Evolutionary conservation across 176 grass and related monocot genomes (phyloP), one percentile per base, ranked within the genome.

Genomic region (Aegilops sharonensis): DNA sequence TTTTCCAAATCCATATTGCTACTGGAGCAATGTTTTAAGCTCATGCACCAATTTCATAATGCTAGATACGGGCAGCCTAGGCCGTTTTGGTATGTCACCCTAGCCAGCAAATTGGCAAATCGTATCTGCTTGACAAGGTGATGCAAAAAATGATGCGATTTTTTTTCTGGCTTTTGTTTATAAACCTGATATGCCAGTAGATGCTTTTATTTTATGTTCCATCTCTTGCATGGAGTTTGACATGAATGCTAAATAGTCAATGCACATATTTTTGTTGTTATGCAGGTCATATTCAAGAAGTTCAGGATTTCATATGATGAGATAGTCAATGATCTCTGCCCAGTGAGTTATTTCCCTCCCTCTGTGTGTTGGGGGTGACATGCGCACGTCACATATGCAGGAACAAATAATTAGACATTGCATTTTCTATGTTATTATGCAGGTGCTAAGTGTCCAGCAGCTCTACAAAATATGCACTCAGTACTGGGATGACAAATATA

Each of bases 401-500:
- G 5, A 48, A 77, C 54, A 73, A 5, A 63, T 50, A 12, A 54
- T 64, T 75, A 18, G 42, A 64, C 6, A 80, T 68, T 45, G 40
- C 61, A 74, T 83, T 27, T 67, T 52, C 73, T 80, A 23, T 72
- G 77, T 15, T 85, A 74, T 82, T 93, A 43, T 90, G 83, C 80
- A 98, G 95, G 87, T 88, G 67, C 85, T 98, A 89, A 95, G 75
- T 82, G 92, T 94, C 65, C 93, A 92, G 78, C 96, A 98, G 86
- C 81, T 98, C 11, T 95, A 98, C 60, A 98, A 91, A 90, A 95
- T 98, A 84, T 94, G 93, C 92, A 98, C 89, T 27, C 96, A 98
- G 54, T 98, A 95, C 75, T 94, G 90, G 86, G 96, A 98, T 92
- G 96, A 98, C 48, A 98, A 98, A 87, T 95, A 98, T 81, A 95